phyloP scores from a whole-genome alignment of 306 rosid genomes.

The Cucumis melo region DNA sequence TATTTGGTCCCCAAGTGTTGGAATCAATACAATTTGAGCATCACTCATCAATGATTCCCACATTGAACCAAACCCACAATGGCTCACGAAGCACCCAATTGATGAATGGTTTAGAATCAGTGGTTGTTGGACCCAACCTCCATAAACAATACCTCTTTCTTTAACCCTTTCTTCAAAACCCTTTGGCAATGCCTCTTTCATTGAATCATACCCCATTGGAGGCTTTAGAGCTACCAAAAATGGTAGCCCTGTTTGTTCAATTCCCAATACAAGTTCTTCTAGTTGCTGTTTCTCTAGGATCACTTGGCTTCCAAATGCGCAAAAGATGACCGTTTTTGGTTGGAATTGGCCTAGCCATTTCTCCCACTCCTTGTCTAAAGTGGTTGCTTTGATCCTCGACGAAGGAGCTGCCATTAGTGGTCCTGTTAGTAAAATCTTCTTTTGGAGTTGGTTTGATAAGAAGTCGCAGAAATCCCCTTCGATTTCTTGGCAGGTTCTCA shows the following conservation, averaged over 20 bases:
- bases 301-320: constrained; percentile 49
- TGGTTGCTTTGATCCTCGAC: neutral
- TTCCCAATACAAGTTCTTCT: constrained; percentile 38
- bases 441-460: constrained; percentile 15
- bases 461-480: constrained; percentile 35
- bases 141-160: constrained; percentile 33
- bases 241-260: constrained; percentile 35
- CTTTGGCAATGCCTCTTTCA: constrained; percentile 37
- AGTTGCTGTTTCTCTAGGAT: constrained; percentile 28
- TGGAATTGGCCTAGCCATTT: constrained; percentile 26
- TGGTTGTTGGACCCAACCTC: constrained; percentile 55
- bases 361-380: constrained; percentile 14
- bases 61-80: constrained; percentile 67
- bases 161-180: constrained; percentile 42
- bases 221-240: constrained; percentile 37
- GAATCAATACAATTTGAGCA: constrained; percentile 32
- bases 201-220: constrained; percentile 20
- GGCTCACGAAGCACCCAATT: constrained; percentile 57
- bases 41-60: constrained; percentile 53
- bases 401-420: constrained; percentile 15
- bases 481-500: constrained; percentile 33
- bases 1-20: constrained; percentile 40
- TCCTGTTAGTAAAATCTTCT: constrained; percentile 26
- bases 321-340: constrained; percentile 20
- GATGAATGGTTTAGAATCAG: constrained; percentile 28